Evolutionary conservation across 768 basidiomycete genomes (phyloP), one percentile per base, ranked within the genome.

Genomic region (Porphyrellus cyaneotinctus): DNA sequence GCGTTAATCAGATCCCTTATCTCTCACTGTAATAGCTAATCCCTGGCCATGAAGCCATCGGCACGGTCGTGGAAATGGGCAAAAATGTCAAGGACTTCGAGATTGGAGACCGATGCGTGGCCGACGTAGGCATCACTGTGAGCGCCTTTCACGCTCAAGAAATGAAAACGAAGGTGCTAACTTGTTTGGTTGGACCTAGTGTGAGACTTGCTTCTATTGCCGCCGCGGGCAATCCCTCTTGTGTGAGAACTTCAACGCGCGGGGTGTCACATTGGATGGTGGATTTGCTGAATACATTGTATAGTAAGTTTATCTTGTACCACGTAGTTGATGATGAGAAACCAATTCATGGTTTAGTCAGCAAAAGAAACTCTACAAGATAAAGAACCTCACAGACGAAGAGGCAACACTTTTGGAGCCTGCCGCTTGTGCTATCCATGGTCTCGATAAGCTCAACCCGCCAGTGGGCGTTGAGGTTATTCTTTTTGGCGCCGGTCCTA

Each of bases 251-350:
- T 93, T 92, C 70, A 76, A 83, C 51, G 80, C 87, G 7, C 80
- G 85, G 13, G 93, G 92, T 43, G 87, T 93, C 41, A 88, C 84
- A 18, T 72, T 80, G 59, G 84, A 88, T 56, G 92, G 92, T 52
- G 92, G 90, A 24, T 95, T 95, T 65, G 90, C 91, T 9, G 91
- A 93, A 65, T 94, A 92, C 72, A 81, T 92, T 59, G 81, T 79
- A 52, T 91, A 88, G 91, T 91, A 61, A 67, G 85, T 68, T 15
- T 32, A 14, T 41, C 12, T 17, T 3, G 10, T 23, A 12, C 20
- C 9, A 3, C 20, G 20, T 14, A 11, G 3, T 32, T 11, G n/a
- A 5, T 50, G 28, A 41, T 41, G 28, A 31, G 14, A 23, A 53
- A 6, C 36, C 26, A 6, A 47, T 33, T 35, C 7, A 23, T 2